Percentiles rank a stretch among this genome's conserved stretches.
Conservation (phyloP, 2,329 filamentous ascomycete genomes). For the Calonectria leucothoes region DNA sequence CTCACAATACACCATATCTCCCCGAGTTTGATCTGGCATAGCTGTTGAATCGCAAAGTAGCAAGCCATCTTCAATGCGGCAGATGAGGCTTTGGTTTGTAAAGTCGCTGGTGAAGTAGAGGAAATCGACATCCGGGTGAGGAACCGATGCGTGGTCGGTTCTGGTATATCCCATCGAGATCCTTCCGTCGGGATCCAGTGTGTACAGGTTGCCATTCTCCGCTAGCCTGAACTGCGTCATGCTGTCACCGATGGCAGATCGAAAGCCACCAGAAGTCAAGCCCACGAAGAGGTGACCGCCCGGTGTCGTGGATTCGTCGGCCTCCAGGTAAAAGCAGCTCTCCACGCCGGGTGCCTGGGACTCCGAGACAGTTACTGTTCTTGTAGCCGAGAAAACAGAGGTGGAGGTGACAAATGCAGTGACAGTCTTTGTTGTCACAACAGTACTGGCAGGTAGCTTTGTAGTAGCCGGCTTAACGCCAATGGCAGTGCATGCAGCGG, state of each 20-base stretch:
- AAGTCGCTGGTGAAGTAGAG: neutral
- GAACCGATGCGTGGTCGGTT: neutral
- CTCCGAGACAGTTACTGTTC: too few relatives aligned
- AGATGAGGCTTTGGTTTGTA: neutral
- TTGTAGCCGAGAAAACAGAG: neutral
- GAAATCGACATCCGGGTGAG: neutral
- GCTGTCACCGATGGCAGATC: neutral
- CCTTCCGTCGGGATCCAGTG: neutral
- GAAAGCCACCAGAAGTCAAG: neutral
- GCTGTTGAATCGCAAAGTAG: neutral
- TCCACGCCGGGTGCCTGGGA: too few relatives aligned
- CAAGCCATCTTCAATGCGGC: neutral
- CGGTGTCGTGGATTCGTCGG: too few relatives aligned
- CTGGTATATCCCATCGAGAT: neutral
- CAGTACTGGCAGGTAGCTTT: neutral
- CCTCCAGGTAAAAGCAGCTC: too few relatives aligned
- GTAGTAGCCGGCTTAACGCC: neutral
- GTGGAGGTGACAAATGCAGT: neutral
- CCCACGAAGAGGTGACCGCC: neutral
- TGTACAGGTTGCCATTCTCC: neutral
- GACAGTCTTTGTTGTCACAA: neutral
- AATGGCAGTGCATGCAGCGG: neutral
- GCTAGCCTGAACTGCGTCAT: neutral
- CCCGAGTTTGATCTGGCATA: neutral
- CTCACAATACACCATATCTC: neutral